A percentile compares a stretch with the other conserved stretches of the same genome.
Conservation (phyloP, 2,329 filamentous ascomycete species). For the Fusarium buxicola region DNA sequence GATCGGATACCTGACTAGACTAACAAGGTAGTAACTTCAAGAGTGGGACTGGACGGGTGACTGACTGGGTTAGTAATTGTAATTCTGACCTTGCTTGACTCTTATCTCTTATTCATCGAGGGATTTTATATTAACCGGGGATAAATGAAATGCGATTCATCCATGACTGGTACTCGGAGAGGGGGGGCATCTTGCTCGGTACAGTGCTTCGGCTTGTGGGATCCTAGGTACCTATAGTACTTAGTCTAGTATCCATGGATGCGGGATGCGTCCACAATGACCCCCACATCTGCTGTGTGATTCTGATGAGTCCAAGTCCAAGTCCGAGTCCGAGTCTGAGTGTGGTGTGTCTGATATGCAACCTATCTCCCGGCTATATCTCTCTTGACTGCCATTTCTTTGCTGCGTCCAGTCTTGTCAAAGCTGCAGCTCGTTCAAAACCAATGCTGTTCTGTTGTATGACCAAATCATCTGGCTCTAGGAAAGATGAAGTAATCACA, state of each 20-base stretch:
- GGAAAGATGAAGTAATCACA: constrained; percentile 12
- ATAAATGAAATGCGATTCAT: constrained; percentile 2
- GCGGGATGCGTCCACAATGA: constrained; percentile 10
- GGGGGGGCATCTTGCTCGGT: constrained; percentile 2
- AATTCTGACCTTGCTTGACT: too few relatives aligned
- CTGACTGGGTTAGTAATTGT: constrained; percentile 6
- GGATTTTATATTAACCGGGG: neutral
- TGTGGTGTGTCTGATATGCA: constrained; percentile 16
- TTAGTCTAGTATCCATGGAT: too few relatives aligned
- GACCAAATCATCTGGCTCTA: constrained; percentile 17
- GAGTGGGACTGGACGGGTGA: constrained; percentile 25
- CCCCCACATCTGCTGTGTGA: constrained; percentile 24
- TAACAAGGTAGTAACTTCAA: neutral
- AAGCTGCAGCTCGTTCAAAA: constrained; percentile 15
- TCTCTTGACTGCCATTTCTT: constrained; percentile 7
- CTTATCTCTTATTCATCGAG: neutral
- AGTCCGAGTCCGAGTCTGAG: constrained; percentile 4
- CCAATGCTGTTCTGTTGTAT: constrained; percentile 9
- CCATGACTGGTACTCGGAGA: constrained; percentile 3
- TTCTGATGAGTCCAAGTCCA: neutral
- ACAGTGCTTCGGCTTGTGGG: neutral
- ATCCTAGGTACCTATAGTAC: too few relatives aligned
- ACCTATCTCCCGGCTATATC: constrained; percentile 12
- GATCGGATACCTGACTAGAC: neutral
- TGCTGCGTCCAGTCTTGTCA: constrained; percentile 15